phyloP scores from a whole-genome alignment of 2,329 filamentous ascomycete genomes.

The Epichloe coenophiala region DNA sequence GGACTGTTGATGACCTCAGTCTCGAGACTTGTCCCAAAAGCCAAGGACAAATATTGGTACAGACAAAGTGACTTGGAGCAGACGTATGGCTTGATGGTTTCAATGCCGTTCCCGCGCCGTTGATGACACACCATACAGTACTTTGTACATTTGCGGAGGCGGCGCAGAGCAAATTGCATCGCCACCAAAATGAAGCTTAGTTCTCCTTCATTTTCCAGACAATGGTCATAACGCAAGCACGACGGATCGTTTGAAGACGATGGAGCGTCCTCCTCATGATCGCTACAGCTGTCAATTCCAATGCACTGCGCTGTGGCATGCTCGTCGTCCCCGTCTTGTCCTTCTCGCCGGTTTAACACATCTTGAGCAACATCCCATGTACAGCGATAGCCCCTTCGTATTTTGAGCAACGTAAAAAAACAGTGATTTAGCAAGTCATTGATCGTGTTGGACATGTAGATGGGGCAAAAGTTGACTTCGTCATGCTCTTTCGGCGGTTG shows the following conservation, averaged over 20 bases:
- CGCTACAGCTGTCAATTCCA: background rate
- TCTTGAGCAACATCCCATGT: conserved; percentile 41
- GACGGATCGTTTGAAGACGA: conserved; percentile 5
- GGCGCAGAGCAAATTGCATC: conserved; percentile 66
- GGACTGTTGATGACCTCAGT: conserved; percentile 70
- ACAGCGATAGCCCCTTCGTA: conserved; percentile 37
- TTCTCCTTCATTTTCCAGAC: conserved; percentile 16
- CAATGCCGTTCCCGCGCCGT: conserved; percentile 48
- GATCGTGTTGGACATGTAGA: conserved; percentile 62
- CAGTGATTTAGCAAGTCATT: conserved; percentile 45
- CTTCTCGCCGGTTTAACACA: conserved; percentile 3
- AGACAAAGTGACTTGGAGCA: conserved; percentile 65
- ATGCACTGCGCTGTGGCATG: background rate
- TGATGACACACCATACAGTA: conserved; percentile 80
- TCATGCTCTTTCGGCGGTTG: background rate
- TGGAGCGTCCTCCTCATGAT: background rate
- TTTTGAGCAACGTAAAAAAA: conserved; percentile 48
- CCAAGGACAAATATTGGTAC: conserved; percentile 79
- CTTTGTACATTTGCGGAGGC: conserved; percentile 68
- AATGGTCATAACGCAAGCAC: conserved; percentile 17
- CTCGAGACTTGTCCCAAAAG: conserved; percentile 74
- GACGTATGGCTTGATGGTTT: conserved; percentile 65
- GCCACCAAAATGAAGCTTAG: conserved; percentile 41
- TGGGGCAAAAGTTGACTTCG: conserved; percentile 18
- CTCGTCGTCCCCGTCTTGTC: background rate